These are phyloP conservation scores for Boechera retrofracta DNA, from an alignment of 345 rosid species.

Conservation along the genomic window DNA sequence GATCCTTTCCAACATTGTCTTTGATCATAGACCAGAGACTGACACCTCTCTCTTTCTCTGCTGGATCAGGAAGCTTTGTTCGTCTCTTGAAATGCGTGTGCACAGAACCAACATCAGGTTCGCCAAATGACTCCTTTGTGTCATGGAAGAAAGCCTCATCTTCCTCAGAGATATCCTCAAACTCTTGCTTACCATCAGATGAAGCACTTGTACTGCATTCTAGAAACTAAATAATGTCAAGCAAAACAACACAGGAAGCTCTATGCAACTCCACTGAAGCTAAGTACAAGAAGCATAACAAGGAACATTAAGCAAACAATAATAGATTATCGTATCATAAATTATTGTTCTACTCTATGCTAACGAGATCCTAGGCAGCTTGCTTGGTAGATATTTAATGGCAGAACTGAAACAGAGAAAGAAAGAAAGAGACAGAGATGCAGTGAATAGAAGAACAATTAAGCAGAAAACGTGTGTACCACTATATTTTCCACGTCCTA, in stretches of 20 bases:
- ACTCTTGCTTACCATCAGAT: constrained; percentile 92
- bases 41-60: constrained; percentile 94
- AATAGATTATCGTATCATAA: neutral
- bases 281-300: neutral
- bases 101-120: constrained; percentile 49
- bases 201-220: constrained; percentile 97
- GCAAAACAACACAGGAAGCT: constrained; percentile 30
- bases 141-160: constrained; percentile 78
- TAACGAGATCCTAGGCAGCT: constrained; percentile 13
- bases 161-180: constrained; percentile 80
- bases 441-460: constrained; percentile 1
- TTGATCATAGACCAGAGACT: constrained; percentile 99
- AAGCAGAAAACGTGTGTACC: constrained; percentile 53
- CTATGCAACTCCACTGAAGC: constrained; percentile 20
- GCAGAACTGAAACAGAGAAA: constrained; percentile 2
- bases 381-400: constrained; percentile 3
- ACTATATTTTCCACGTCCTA: constrained; percentile 73
- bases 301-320: neutral
- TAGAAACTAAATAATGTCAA: constrained; percentile 55
- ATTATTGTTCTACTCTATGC: neutral
- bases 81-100: constrained; percentile 66
- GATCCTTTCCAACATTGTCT: constrained; percentile 99
- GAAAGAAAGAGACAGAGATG: constrained; percentile 7
- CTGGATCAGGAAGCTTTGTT: constrained; percentile 86
- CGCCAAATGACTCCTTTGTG: constrained; percentile 70